A percentile compares a stretch with the other conserved stretches of the same genome.
Evolutionary conservation across 2,329 filamentous ascomycete species (phyloP).

Genomic region (Claviceps purpurea): DNA sequence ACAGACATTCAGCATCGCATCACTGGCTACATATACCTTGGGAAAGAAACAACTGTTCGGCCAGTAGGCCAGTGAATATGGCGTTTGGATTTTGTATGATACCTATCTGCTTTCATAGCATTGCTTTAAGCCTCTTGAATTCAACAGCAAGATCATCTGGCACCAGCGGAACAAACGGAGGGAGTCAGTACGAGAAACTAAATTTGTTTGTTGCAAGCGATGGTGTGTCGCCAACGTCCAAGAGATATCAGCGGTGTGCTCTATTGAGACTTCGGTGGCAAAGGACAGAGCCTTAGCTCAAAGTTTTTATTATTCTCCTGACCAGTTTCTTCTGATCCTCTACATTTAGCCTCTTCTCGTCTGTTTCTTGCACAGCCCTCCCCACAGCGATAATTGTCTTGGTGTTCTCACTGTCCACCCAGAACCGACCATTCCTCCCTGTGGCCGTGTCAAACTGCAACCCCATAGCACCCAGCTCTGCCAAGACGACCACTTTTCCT

Average conservation of each 20-base stretch:
- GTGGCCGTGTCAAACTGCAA: constrained; percentile 87
- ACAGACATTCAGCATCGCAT: neutral
- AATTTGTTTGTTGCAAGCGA: neutral
- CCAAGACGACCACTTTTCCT: constrained; percentile 58
- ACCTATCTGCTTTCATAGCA: neutral
- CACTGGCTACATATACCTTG: neutral
- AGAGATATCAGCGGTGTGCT: no score
- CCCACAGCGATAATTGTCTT: constrained; percentile 68
- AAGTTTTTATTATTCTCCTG: constrained; percentile 48
- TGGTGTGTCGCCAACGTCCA: no score
- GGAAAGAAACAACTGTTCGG: neutral
- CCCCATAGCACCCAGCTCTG: constrained; percentile 63
- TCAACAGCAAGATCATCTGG: neutral
- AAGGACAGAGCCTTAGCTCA: constrained; percentile 25
- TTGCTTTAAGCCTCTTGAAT: no score
- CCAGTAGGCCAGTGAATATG: neutral
- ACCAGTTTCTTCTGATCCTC: constrained; percentile 61
- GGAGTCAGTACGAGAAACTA: neutral
- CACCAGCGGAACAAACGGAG: neutral
- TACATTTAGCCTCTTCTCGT: constrained; percentile 49
- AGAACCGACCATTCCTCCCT: constrained; percentile 81
- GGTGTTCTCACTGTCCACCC: constrained; percentile 70
- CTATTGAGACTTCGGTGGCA: no score
- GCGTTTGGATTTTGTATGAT: neutral
- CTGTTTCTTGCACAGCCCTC: constrained; percentile 62